phyloP scores from a whole-genome alignment of 2,329 filamentous ascomycete genomes.

The Blastomyces percursus region DNA sequence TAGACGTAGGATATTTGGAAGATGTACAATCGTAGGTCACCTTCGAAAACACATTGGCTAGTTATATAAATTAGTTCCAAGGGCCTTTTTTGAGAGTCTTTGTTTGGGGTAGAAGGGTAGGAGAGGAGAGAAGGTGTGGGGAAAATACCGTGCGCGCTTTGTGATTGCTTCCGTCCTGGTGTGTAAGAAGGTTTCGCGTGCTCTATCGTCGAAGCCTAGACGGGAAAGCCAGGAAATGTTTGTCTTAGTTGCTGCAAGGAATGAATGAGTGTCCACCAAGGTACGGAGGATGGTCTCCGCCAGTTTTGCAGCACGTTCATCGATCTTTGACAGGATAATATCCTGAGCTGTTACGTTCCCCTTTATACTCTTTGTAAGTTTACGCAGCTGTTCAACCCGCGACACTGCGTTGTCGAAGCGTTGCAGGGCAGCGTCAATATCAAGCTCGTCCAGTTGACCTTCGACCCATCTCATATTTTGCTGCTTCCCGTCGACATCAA shows the following conservation, averaged over 20 bases:
- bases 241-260: conserved; percentile 63
- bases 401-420: conserved; percentile 74
- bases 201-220: conserved; percentile 81
- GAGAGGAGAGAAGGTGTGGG: not conserved
- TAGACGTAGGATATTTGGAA: conserved; percentile 94
- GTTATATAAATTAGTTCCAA: conserved; percentile 15
- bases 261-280: conserved; percentile 65
- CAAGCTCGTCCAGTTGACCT: conserved; percentile 84
- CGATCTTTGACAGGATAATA: conserved; percentile 82
- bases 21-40: conserved; percentile 83
- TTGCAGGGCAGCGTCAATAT: conserved; percentile 90
- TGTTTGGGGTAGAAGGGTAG: not conserved
- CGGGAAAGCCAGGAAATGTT: conserved; percentile 77
- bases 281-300: conserved; percentile 66
- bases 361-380: conserved; percentile 66
- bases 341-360: conserved; percentile 81
- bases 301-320: conserved; percentile 68
- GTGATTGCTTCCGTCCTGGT: conserved; percentile 68
- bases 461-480: conserved; percentile 96
- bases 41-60: conserved; percentile 90
- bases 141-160: conserved; percentile 64
- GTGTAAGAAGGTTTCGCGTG: conserved; percentile 73
- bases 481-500: conserved; percentile 93
- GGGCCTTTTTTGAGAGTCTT: not conserved
- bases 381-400: conserved; percentile 73